Evolutionary conservation across 2,329 filamentous ascomycete species (phyloP), one percentile per base, ranked within the genome.

Genomic region (Cryphonectria nitschkei): DNA sequence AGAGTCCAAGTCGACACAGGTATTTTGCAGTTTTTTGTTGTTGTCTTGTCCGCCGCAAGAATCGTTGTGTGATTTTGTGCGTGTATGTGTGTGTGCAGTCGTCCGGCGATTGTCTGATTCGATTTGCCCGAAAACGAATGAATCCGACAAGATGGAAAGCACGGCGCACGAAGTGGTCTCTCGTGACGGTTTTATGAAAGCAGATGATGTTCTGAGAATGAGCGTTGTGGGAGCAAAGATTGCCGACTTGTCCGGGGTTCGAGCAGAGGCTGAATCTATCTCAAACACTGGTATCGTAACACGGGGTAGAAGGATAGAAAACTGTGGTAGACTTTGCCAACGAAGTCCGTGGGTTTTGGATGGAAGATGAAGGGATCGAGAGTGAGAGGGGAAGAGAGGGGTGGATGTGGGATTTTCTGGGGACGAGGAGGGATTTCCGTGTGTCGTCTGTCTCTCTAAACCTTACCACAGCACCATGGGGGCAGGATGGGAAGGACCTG

Each of bases 291-390:
- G 69, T 70, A 68, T 68, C 41, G 69, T 56, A 76, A 75, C 67
- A 71, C 74, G 75, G 65, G 75, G 75, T 74, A 66, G 29, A 14
- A 64, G n/a, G 16, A 22, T 19, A 19, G 19, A 22, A 8, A 9
- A 52, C 39, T 22, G 29, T 32, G 41, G 71, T 73, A 81, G 84
- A 86, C 85, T 87, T 84, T 87, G 85, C 85, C 85, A 87, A 87
- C 85, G 85, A 87, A 87, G 85, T 78, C 81, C 79, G 78, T 77
- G 75, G 73, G 75, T 46, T 29, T 52, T 9, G 37, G 26, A 39
- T 14, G 63, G 19, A 34, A 65, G 63, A 65, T 73, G 65, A 71
- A 67, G 65, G 69, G 62, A 60, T 70, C 66, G 61, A 68, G 72
- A 71, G 58, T 69, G 46, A 73, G 68, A 69, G 71, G 70, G 71